phyloP scores from a whole-genome alignment of 1,284 basidiomycete genomes.

The Cryptococcus hybrid region DNA sequence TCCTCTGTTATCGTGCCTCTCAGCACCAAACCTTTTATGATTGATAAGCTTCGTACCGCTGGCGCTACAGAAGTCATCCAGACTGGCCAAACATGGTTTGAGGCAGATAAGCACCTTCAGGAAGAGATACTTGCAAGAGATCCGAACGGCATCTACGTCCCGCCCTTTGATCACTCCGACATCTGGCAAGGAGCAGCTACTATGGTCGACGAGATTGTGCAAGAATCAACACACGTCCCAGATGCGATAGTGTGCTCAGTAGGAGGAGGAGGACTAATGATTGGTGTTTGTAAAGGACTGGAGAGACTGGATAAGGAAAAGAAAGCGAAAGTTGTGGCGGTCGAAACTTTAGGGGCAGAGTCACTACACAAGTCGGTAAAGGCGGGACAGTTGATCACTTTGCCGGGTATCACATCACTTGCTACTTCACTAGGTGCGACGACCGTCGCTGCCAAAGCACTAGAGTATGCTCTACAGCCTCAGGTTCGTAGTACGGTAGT shows the following conservation, averaged over 20 bases:
- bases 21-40: slow-evolving; percentile 24
- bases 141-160: slow-evolving; percentile 24
- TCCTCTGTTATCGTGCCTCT: slow-evolving; percentile 26
- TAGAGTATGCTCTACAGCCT: slow-evolving; percentile 16
- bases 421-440: slow-evolving; percentile 28
- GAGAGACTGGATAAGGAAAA: not conserved
- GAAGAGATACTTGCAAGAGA: slow-evolving; percentile 16
- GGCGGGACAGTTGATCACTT: slow-evolving; percentile 18
- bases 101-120: slow-evolving; percentile 24
- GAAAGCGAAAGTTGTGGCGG: slow-evolving; percentile 16
- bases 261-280: slow-evolving; percentile 30
- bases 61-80: slow-evolving; percentile 25
- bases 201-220: slow-evolving; percentile 20
- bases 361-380: slow-evolving; percentile 20
- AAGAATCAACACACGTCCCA: slow-evolving; percentile 9
- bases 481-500: slow-evolving; percentile 22
- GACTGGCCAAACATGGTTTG: slow-evolving; percentile 20
- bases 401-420: slow-evolving; percentile 30
- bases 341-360: slow-evolving; percentile 31
- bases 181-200: slow-evolving; percentile 26
- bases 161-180: slow-evolving; percentile 27
- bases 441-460: slow-evolving; percentile 15
- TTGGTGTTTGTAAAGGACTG: slow-evolving; percentile 24
- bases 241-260: slow-evolving; percentile 28
- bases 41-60: slow-evolving; percentile 18